phyloP scores from a whole-genome alignment of 805 yeast species.

The Metschnikowia kofuensis region DNA sequence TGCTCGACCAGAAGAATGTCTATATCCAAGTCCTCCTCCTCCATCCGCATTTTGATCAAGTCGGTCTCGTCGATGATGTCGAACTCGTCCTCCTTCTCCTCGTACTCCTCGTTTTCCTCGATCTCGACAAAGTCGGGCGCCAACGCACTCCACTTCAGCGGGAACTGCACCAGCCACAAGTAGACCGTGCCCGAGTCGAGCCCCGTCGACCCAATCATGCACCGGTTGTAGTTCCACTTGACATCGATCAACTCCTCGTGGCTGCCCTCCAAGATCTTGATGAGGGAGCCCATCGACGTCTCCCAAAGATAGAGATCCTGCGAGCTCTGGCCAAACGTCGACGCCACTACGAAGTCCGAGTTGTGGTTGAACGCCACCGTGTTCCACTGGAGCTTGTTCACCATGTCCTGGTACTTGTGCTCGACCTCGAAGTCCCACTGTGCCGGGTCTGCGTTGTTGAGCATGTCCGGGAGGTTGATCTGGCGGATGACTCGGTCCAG shows the following conservation, averaged over 20 bases:
- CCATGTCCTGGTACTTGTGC: slow-evolving; percentile 86
- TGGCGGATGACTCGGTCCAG: slow-evolving; percentile 76
- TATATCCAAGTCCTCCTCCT: slow-evolving; percentile 56
- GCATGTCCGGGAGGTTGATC: slow-evolving; percentile 45
- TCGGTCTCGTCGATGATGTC: slow-evolving; percentile 72
- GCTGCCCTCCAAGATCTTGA: slow-evolving; percentile 87
- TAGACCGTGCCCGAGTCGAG: slow-evolving; percentile 80
- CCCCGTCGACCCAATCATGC: slow-evolving; percentile 80
- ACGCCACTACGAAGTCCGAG: slow-evolving; percentile 82
- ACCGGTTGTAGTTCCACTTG: slow-evolving; percentile 77
- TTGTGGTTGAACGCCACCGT: slow-evolving; percentile 69
- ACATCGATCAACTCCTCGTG: slow-evolving; percentile 83
- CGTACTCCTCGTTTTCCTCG: slow-evolving; percentile 85
- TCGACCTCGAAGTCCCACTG: slow-evolving; percentile 60
- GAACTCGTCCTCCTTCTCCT: slow-evolving; percentile 88
- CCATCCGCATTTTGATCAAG: slow-evolving; percentile 55
- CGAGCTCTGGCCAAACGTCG: slow-evolving; percentile 77
- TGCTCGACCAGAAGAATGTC: slow-evolving; percentile 66
- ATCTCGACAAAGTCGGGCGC: slow-evolving; percentile 96
- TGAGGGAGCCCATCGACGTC: slow-evolving; percentile 79
- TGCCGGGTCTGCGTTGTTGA: slow-evolving; percentile 28
- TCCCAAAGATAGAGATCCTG: slow-evolving; percentile 95
- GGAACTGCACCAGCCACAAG: slow-evolving; percentile 76
- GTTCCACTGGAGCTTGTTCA: slow-evolving; percentile 87
- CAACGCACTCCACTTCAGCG: slow-evolving; percentile 93